Base-by-base conservation (phyloP, 2,329 filamentous ascomycete genomes). In the Drechslera avenae region DNA sequence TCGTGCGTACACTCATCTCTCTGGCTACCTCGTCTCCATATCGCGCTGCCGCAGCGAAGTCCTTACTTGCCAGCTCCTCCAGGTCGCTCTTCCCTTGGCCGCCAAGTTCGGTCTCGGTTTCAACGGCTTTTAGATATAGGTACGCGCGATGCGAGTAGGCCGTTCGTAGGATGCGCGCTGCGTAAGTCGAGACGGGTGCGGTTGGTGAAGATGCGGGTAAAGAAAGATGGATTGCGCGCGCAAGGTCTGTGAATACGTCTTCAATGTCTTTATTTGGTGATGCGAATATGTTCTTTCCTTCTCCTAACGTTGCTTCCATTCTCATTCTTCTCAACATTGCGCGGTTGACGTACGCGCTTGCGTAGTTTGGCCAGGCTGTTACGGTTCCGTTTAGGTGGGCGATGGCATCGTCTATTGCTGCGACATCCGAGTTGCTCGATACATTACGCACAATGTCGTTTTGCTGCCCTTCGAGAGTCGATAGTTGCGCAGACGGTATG, bases 271-370 rank as follows among this genome's bases (percentile, higher is more conserved):
- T 39, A 6, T 18, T 36, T 7, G 55, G 18, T 31, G 58, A 39
- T 4, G 49, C 43, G 56, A 61, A 71, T 3, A 66, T 56, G 3
- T 44, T 48, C 17, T 54, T 42, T 2, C 21, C 19, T 10, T 26
- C n/a, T 36, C 32, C 9, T 3, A 66, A 6, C n/a, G 52, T 5
- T n/a, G 51, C 41, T 54, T 69, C 66, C 4, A 87, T 85, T 48
- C 85, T 73, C 39, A 86, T 77, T 17, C 87, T 76, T 23, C 82
- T 62, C 7, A 86, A 80, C 69, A 92, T 89, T 2, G 86, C 89
- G 41, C 88, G 81, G 72, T 93, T 92, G 68, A 91, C 88, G 50
- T 84, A 82, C 5, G 85, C 87, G 56, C 86, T 89, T 17, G 88
- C 87, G 71, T 92, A 92, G 26, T 76, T 72, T 3, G 88, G 86